Conservation (phyloP, 148 eudicot genomes). For the Rhododendron kiyosumense region DNA sequence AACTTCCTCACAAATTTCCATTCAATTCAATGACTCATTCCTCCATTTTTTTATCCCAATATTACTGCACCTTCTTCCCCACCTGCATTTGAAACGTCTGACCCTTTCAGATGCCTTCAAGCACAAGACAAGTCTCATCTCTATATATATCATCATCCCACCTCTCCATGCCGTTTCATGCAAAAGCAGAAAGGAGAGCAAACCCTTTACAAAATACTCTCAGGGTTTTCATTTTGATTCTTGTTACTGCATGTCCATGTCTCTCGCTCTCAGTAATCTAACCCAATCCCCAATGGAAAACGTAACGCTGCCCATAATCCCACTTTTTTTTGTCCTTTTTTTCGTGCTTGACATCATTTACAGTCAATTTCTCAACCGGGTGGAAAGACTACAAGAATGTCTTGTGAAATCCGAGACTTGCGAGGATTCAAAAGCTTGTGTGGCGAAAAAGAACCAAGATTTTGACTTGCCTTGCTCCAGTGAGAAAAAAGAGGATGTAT, state of each 20-base stretch:
- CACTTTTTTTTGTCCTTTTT: background rate
- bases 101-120: background rate
- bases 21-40: background rate
- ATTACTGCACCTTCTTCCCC: background rate
- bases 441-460: slow-evolving; percentile 6
- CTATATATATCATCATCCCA: background rate
- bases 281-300: background rate
- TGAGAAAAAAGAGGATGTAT: slow-evolving; percentile 14
- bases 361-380: background rate
- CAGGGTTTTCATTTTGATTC: background rate
- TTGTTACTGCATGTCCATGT: background rate
- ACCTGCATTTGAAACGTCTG: background rate
- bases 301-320: background rate
- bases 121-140: background rate
- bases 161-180: background rate
- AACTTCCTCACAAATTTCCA: background rate
- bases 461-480: background rate
- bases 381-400: background rate
- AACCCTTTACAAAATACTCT: background rate
- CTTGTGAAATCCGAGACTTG: background rate
- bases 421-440: background rate
- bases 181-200: background rate
- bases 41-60: background rate
- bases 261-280: background rate
- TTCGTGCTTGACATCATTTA: background rate